Base-by-base conservation (phyloP, 148 eudicot genomes). In the Rhododendron molle region DNA sequence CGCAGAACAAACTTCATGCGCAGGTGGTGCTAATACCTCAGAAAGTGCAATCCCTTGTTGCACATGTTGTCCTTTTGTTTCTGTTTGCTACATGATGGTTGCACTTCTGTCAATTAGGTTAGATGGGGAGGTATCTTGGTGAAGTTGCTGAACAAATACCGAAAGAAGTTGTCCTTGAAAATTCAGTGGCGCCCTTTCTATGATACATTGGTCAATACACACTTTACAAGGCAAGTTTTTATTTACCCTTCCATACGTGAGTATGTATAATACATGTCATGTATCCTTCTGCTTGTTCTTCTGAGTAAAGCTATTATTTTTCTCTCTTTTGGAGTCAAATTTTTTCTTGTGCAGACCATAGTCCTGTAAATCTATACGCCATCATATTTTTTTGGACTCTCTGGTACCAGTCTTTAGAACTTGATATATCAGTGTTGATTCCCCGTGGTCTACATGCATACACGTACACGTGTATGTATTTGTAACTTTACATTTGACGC, bases 41-140 rank as follows among this genome's bases (percentile, higher is more conserved):
- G 58, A 86, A 38, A 54, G 21, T 80, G 62, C 52, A 83, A 85
- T 26, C 36, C 32, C 7, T 78, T 83, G 69, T 46, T 54, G 46
- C 46, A 44, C 65, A 50, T 18, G 28, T 71, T 84, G 81, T 40
- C 54, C 20, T 28, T 56, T 67, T 47, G 20, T 52, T 74, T 79
- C 44, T 60, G 47, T 87, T 84, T 58, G 82, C 36, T 47, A 60
- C 54, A 81, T 78, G 56, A 50, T 62, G 26, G 34, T 73, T 79
- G 60, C 49, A 47, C 71, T 87, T 87, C 67, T 85, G 54, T 78
- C 86, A 50, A 84, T 87, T 88, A 97, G 99, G 96, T 94, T 89
- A 93, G 98, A 89, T 97, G 99, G 99, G 99, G 98, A 84, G 89
- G 89, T 84, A 81, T 95, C 36, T 91, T 97, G 81, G 96, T 93